Conservation (phyloP, 139 green algal genomes). For the Diplosphaera chodatii region DNA sequence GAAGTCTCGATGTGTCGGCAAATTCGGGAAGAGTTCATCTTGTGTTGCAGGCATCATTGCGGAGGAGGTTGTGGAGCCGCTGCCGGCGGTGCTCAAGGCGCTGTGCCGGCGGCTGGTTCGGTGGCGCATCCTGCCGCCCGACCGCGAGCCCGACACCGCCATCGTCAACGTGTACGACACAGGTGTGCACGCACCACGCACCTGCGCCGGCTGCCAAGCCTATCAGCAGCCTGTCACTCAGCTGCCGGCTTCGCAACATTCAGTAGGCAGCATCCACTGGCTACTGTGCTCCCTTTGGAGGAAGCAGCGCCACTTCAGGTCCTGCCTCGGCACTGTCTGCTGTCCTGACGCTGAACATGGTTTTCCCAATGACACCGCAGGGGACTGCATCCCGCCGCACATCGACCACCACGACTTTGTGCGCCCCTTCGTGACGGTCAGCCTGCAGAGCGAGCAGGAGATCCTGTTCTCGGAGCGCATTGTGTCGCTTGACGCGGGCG, state of each 20-base stretch:
- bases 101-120: constrained; percentile 34
- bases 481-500: constrained; percentile 17
- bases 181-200: neutral
- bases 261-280: no score
- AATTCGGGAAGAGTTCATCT: no score
- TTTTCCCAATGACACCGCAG: constrained; percentile 11
- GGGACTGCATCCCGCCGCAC: constrained; percentile 59
- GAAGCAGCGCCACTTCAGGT: no score
- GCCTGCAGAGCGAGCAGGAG: constrained; percentile 29
- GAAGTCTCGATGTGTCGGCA: no score
- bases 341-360: no score
- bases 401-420: constrained; percentile 54
- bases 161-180: constrained; percentile 58
- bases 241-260: no score
- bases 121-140: constrained; percentile 26
- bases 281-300: no score
- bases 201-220: no score
- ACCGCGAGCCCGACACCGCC: constrained; percentile 32
- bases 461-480: constrained; percentile 48
- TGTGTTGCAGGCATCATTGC: constrained; percentile 41
- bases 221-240: no score
- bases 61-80: constrained; percentile 44
- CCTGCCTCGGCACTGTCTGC: no score
- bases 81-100: constrained; percentile 33
- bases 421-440: constrained; percentile 51